These are phyloP conservation scores for Salicornia ramosissima DNA, from an alignment of 148 eudicot genomes.

Conservation along the genomic window DNA sequence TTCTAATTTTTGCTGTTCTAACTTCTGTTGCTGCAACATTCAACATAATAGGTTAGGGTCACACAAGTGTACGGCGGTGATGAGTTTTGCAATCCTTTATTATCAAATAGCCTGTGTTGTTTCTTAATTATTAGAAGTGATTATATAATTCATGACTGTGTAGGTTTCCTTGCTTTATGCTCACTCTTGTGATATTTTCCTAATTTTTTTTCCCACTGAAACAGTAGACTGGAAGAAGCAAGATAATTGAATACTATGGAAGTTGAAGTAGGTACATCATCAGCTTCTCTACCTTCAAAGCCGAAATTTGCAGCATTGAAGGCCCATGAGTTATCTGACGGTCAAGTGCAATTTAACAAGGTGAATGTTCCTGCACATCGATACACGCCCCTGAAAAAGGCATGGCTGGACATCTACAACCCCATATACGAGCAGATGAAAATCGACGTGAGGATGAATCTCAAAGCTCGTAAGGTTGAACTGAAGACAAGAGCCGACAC, in stretches of 20 bases:
- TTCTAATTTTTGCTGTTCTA: too few relatives aligned
- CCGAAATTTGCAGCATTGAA: constrained; percentile 58
- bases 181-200: background rate
- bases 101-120: too few relatives aligned
- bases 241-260: constrained; percentile 42
- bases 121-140: too few relatives aligned
- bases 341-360: constrained; percentile 57
- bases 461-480: constrained; percentile 64
- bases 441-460: constrained; percentile 79
- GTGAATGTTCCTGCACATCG: constrained; percentile 69
- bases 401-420: constrained; percentile 74
- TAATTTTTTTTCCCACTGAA: background rate
- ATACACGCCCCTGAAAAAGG: constrained; percentile 66
- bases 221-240: constrained; percentile 12
- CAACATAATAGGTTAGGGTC: too few relatives aligned
- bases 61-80: too few relatives aligned
- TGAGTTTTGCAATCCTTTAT: too few relatives aligned
- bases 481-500: constrained; percentile 68
- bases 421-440: constrained; percentile 78
- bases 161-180: background rate
- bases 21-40: too few relatives aligned
- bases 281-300: constrained; percentile 33
- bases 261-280: constrained; percentile 30
- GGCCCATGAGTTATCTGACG: constrained; percentile 82
- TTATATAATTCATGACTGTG: too few relatives aligned